Percentiles rank a stretch among this genome's conserved stretches.
Conservation (phyloP, 202 grass and related monocot species). For the Setaria viridis region DNA sequence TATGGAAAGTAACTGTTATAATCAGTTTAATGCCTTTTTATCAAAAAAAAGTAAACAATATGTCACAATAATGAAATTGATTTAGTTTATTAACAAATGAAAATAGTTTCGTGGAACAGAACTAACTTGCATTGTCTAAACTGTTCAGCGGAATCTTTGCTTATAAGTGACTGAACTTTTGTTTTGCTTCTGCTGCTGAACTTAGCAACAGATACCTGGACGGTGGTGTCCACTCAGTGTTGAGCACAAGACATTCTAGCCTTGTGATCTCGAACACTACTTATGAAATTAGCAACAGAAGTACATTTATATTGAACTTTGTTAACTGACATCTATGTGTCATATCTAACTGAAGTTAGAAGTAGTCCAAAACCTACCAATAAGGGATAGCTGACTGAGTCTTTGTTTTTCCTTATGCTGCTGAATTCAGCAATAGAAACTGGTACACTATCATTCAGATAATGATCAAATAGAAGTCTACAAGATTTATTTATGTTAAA, state of each 20-base stretch:
- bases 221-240: too few relatives aligned
- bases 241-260: background rate
- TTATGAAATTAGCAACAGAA: too few relatives aligned
- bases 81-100: background rate
- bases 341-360: too few relatives aligned
- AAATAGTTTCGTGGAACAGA: background rate
- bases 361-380: background rate
- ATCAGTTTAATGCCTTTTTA: background rate
- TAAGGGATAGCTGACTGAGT: background rate
- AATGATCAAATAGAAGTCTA: background rate
- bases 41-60: background rate
- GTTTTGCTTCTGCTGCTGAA: background rate
- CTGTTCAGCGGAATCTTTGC: background rate
- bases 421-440: background rate
- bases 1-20: background rate
- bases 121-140: background rate
- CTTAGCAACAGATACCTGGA: background rate
- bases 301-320: background rate
- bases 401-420: background rate
- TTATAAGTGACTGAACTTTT: background rate
- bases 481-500: background rate
- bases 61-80: background rate
- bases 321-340: background rate
- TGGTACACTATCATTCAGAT: background rate
- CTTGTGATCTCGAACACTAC: too few relatives aligned